These are phyloP conservation scores for Saccharomycopsis amapae DNA, from an alignment of 805 yeast genomes.

Conservation along the genomic window DNA sequence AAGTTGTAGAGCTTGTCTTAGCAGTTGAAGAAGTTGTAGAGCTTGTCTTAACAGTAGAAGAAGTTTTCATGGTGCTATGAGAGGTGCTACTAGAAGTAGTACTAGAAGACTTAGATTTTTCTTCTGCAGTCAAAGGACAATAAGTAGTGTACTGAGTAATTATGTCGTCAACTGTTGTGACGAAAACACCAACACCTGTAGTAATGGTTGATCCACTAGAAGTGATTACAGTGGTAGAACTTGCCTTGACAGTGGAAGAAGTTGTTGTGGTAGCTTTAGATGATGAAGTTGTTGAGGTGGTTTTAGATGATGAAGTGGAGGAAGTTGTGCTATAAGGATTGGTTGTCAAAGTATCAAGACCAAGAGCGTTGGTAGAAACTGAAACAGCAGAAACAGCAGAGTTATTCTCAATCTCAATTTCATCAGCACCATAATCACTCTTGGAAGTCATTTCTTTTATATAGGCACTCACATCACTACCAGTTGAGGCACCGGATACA, in stretches of 20 bases:
- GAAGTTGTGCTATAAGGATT: no score
- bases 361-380: not conserved
- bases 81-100: not conserved
- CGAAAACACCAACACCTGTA: conserved; percentile 15
- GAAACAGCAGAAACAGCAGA: not conserved
- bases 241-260: not conserved
- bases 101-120: not conserved
- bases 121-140: conserved; percentile 22
- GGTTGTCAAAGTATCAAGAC: not conserved
- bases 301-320: not conserved
- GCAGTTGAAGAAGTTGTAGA: not conserved
- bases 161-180: conserved; percentile 20
- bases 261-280: not conserved
- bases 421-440: conserved; percentile 12
- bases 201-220: conserved; percentile 20
- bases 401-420: conserved; percentile 4
- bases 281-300: conserved; percentile 4
- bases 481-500: not conserved
- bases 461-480: conserved; percentile 5
- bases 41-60: conserved; percentile 12
- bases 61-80: not conserved
- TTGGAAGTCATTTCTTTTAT: conserved; percentile 2
- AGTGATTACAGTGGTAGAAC: conserved; percentile 9
- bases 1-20: not conserved
- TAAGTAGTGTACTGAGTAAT: conserved; percentile 24